Conservation (phyloP, 2,329 filamentous ascomycete genomes). For the Pestalotiopsis sp. region DNA sequence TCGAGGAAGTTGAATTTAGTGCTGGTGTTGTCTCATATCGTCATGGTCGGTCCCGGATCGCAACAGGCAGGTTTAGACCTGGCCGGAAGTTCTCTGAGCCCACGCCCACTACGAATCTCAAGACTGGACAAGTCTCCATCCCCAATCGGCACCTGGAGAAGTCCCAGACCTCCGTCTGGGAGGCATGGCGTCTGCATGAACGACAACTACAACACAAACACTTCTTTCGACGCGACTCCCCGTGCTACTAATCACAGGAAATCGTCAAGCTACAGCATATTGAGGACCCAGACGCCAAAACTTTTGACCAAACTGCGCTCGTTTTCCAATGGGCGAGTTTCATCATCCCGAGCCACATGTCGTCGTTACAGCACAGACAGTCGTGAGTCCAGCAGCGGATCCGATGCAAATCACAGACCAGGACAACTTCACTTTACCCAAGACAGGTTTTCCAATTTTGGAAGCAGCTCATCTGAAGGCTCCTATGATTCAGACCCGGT, state of each 20-base stretch:
- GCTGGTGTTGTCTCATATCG: not conserved
- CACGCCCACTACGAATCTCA: not conserved
- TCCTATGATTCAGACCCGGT: slow-evolving; percentile 15
- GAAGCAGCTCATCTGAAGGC: slow-evolving; percentile 16
- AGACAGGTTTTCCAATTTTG: slow-evolving; percentile 11
- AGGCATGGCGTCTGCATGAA: not conserved
- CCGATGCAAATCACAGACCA: slow-evolving; percentile 17
- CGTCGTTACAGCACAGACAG: slow-evolving; percentile 16
- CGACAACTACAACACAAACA: not conserved
- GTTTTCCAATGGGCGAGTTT: slow-evolving; percentile 22
- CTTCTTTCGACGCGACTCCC: slow-evolving; percentile 12
- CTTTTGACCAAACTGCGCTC: slow-evolving; percentile 22
- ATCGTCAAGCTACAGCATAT: slow-evolving; percentile 19
- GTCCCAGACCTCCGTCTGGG: slow-evolving; percentile 4
- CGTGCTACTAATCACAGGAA: slow-evolving; percentile 18
- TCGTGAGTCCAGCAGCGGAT: slow-evolving; percentile 17
- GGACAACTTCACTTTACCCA: not conserved
- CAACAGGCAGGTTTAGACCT: not conserved
- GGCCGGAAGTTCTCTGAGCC: not conserved
- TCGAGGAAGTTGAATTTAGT: not conserved
- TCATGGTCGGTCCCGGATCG: not conserved
- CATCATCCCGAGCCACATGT: slow-evolving; percentile 23
- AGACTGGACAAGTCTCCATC: not conserved
- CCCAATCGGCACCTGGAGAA: not conserved
- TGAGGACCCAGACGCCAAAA: slow-evolving; percentile 17